A percentile compares a stretch with the other conserved stretches of the same genome.
These are phyloP conservation scores for Chlorophyllum brunneum DNA, from an alignment of 768 basidiomycete species.

Conservation along the genomic window DNA sequence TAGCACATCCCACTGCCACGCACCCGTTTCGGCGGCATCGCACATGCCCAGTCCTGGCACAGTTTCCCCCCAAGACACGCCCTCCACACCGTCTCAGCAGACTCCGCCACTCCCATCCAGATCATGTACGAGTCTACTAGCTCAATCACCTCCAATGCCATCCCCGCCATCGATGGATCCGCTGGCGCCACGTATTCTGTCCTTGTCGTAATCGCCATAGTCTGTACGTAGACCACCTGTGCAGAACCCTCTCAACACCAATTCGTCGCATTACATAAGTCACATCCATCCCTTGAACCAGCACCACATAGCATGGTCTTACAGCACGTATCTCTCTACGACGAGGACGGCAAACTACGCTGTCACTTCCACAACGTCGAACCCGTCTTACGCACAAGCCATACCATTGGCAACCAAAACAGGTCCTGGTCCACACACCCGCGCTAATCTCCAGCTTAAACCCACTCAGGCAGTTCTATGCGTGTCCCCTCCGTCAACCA, in stretches of 20 bases:
- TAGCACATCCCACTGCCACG: conserved; percentile 19
- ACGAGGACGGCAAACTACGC: conserved; percentile 26
- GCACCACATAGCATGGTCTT: conserved; percentile 2
- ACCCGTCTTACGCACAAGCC: conserved; percentile 23
- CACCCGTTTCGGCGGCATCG: conserved; percentile 58
- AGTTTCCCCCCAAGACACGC: conserved; percentile 55
- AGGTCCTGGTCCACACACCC: conserved; percentile 30
- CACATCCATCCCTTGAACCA: background rate
- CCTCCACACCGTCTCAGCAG: conserved; percentile 39
- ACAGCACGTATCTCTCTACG: conserved; percentile 21
- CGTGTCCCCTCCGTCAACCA: conserved; percentile 25
- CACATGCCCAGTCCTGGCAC: conserved; percentile 78
- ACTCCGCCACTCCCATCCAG: conserved; percentile 68
- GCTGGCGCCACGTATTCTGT: conserved; percentile 46
- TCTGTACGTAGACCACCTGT: conserved; percentile 8
- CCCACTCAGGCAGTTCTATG: conserved; percentile 28
- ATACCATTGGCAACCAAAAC: conserved; percentile 24
- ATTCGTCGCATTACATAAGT: conserved; percentile 3
- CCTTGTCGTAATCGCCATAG: conserved; percentile 35
- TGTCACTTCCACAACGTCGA: conserved; percentile 22
- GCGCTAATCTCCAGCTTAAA: background rate
- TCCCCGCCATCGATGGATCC: conserved; percentile 49
- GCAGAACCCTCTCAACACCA: background rate
- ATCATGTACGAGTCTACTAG: conserved; percentile 78
- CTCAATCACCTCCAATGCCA: conserved; percentile 63